Percentiles rank a stretch among this genome's conserved stretches.
Conservation (phyloP, 129 eudicot species). For the Centrapalus pauciflorus region DNA sequence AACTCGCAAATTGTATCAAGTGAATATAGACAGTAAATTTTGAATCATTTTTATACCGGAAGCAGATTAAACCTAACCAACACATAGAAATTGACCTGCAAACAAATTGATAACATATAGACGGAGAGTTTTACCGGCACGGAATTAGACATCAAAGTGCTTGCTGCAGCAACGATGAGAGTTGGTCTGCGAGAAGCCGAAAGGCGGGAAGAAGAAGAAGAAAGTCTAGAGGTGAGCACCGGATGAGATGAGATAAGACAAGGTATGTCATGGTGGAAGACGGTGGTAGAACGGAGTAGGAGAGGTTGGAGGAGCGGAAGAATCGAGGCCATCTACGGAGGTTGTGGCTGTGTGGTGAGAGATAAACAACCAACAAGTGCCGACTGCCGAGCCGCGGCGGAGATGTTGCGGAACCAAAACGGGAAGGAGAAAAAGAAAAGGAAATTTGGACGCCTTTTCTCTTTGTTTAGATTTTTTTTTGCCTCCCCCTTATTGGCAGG, state of each 20-base stretch:
- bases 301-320: conserved; percentile 17
- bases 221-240: neutral
- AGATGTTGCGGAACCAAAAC: neutral
- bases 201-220: conserved; percentile 10
- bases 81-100: neutral
- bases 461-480: too few relatives aligned
- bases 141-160: conserved; percentile 28
- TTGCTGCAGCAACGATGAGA: conserved; percentile 8
- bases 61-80: neutral
- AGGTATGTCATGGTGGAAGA: conserved; percentile 24
- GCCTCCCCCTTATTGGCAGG: too few relatives aligned
- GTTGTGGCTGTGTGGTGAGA: neutral
- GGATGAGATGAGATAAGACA: conserved; percentile 23
- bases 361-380: conserved; percentile 12
- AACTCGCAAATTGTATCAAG: neutral
- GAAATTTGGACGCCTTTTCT: too few relatives aligned
- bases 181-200: neutral
- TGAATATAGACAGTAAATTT: neutral
- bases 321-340: conserved; percentile 26
- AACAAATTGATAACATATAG: neutral
- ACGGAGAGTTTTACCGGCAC: conserved; percentile 24
- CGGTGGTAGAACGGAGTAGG: conserved; percentile 6
- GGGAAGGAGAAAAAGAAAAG: neutral
- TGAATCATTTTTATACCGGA: neutral
- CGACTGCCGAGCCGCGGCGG: neutral